Evolutionary conservation across 2,329 filamentous ascomycete genomes (phyloP), one percentile per base, ranked within the genome.

Genomic region (Hortaea werneckii): DNA sequence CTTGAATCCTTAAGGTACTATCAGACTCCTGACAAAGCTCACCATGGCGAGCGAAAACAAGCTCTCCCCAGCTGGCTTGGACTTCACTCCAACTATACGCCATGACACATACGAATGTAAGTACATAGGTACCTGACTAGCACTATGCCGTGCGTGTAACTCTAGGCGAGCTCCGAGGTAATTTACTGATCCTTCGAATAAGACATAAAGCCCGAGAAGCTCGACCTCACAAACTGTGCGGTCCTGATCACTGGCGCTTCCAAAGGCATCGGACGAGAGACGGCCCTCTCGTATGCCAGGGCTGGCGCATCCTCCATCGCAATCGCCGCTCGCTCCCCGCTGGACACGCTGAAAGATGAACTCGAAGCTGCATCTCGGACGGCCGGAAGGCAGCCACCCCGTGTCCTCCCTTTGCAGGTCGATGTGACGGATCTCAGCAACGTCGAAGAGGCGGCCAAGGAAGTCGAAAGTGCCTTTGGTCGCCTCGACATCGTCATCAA

Each of bases 271-370:
- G 78, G 79, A 5, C 65, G 65, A 2, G 68, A 71, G 10, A 75
- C 71, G 3, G 77, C 76, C 1, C 55, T 75, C n/a, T 71, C 74
- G 7, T 82, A 72, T 53, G 78, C 77, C 13, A 64, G 64, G 52
- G 76, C 77, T 4, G 73, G 74, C 4, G 73, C 71, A 29, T 67
- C 70, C 0, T 58, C 63, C 28, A 76, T 83, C 46, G 72, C 71
- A 11, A 64, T 82, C 13, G 70, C 65, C 5, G 77, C 76, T 0
- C 72, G 79, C 20, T 75, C 71, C 2, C 54, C 62, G n/a, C 62
- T 76, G 5, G 54, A 63, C 5, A 59, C 64, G 0, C 57, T 72
- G 0, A 59, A 58, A 12, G 35, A 47, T 7, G 61, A 64, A 0
- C 56, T 77, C 10, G 53, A 54, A 5, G 48, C 54, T 1, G 67